phyloP scores from a whole-genome alignment of 441 rosid species.

The Aquilaria agallochum region DNA sequence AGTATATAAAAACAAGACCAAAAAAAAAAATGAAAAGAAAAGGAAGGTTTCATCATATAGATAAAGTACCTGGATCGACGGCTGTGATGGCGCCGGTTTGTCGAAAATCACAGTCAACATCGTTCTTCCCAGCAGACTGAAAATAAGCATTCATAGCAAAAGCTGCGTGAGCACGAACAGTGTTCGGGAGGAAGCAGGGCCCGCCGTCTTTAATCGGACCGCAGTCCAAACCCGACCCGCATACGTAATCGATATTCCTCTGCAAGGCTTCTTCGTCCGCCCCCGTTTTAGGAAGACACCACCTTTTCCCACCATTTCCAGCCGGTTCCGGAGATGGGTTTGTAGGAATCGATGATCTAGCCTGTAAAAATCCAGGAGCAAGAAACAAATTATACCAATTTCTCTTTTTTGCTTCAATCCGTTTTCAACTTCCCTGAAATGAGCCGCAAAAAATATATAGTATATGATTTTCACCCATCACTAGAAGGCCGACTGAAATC shows the following conservation, averaged over 20 bases:
- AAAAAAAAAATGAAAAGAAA: neutral
- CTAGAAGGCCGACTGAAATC: constrained; percentile 26
- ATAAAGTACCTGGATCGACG: constrained; percentile 37
- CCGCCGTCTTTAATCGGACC: constrained; percentile 42
- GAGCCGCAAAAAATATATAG: neutral
- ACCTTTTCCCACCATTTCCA: constrained; percentile 19
- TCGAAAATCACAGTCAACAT: constrained; percentile 48
- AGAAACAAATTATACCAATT: too few species aligned
- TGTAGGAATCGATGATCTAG: constrained; percentile 36
- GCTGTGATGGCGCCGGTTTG: constrained; percentile 41
- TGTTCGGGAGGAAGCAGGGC: constrained; percentile 51
- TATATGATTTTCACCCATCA: constrained; percentile 23
- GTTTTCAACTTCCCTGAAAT: too few species aligned
- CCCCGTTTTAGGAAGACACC: constrained; percentile 54
- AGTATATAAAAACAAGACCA: neutral
- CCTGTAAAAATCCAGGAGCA: constrained; percentile 27
- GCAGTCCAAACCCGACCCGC: constrained; percentile 55
- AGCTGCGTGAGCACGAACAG: constrained; percentile 61
- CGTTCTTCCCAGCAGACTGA: constrained; percentile 43
- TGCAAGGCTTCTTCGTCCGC: constrained; percentile 50
- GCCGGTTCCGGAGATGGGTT: constrained; percentile 26
- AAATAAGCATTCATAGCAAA: constrained; percentile 68
- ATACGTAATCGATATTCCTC: constrained; percentile 64
- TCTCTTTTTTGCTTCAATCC: too few species aligned
- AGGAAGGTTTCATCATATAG: neutral